phyloP scores from a whole-genome alignment of 2,329 filamentous ascomycete species.

The Bertia moriformis region DNA sequence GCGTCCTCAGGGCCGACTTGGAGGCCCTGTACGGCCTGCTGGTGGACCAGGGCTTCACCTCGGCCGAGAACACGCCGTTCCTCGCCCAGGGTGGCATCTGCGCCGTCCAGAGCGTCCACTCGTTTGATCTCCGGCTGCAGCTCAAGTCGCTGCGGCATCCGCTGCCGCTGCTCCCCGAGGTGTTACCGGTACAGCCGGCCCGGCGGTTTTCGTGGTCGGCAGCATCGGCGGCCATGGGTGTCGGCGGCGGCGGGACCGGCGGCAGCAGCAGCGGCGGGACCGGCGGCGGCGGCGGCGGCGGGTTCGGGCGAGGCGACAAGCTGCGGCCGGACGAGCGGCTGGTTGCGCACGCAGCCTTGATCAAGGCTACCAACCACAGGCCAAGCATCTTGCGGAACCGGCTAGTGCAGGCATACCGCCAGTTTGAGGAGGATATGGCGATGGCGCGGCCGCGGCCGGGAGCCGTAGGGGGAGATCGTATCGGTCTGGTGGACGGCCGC shows the following conservation, averaged over 20 bases:
- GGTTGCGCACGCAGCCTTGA: slow-evolving; percentile 33
- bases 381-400: slow-evolving; percentile 24
- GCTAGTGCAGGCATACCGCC: slow-evolving; percentile 54
- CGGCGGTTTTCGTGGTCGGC: slow-evolving; percentile 4
- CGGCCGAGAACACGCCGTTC: slow-evolving; percentile 31
- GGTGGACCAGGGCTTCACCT: slow-evolving; percentile 43
- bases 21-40: slow-evolving; percentile 56
- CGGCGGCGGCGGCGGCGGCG: too few relatives aligned
- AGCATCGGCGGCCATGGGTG: too few relatives aligned
- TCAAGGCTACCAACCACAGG: slow-evolving; percentile 32
- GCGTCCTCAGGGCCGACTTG: slow-evolving; percentile 55
- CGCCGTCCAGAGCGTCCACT: slow-evolving; percentile 50
- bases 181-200: slow-evolving; percentile 12
- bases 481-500: slow-evolving; percentile 50
- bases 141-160: slow-evolving; percentile 48
- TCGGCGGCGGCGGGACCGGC: too few relatives aligned
- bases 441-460: slow-evolving; percentile 33
- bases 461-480: slow-evolving; percentile 37
- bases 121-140: slow-evolving; percentile 48
- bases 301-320: slow-evolving; percentile 19
- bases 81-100: slow-evolving; percentile 54
- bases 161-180: slow-evolving; percentile 50
- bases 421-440: slow-evolving; percentile 47
- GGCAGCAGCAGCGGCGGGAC: too few relatives aligned
- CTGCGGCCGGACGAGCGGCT: slow-evolving; percentile 30